These are phyloP conservation scores for Neurospora terricola DNA, from an alignment of 495 filamentous ascomycete genomes.

Conservation along the genomic window DNA sequence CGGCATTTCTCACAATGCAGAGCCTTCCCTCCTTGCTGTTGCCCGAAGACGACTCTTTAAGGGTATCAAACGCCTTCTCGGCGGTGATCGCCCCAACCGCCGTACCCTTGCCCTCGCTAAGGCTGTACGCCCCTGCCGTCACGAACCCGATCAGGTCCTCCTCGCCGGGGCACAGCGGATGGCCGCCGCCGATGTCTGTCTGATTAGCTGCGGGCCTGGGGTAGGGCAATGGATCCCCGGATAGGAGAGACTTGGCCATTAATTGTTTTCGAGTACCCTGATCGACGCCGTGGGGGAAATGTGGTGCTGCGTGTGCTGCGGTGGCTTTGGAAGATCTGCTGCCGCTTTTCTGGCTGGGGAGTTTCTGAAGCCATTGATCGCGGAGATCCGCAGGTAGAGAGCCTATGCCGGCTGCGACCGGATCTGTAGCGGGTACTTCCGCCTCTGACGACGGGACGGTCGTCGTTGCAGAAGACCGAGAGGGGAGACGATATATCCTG, in stretches of 20 bases:
- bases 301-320: slow-evolving; percentile 1
- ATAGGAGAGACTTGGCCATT: slow-evolving; percentile 44
- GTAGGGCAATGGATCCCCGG: slow-evolving; percentile 12
- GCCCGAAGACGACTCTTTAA: slow-evolving; percentile 1
- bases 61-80: slow-evolving; percentile 38
- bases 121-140: slow-evolving; percentile 74
- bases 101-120: slow-evolving; percentile 64
- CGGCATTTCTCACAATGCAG: slow-evolving; percentile 74
- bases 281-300: slow-evolving; percentile 13
- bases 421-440: slow-evolving; percentile 32
- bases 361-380: slow-evolving; percentile 36
- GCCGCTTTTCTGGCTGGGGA: slow-evolving; percentile 1
- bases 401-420: slow-evolving; percentile 4
- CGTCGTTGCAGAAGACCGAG: background rate
- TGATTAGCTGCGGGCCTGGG: slow-evolving; percentile 13
- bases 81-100: slow-evolving; percentile 66
- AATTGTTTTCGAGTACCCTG: slow-evolving; percentile 38
- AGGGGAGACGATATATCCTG: slow-evolving; percentile 38
- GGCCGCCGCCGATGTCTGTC: slow-evolving; percentile 32
- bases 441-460: slow-evolving; percentile 17
- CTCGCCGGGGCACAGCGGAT: slow-evolving; percentile 59
- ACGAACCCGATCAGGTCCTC: slow-evolving; percentile 85
- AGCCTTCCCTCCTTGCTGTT: slow-evolving; percentile 32
- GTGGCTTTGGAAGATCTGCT: background rate
- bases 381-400: slow-evolving; percentile 27